phyloP scores from a whole-genome alignment of 371 early-diverging fungal genomes.

The Mucor circinelloides region DNA sequence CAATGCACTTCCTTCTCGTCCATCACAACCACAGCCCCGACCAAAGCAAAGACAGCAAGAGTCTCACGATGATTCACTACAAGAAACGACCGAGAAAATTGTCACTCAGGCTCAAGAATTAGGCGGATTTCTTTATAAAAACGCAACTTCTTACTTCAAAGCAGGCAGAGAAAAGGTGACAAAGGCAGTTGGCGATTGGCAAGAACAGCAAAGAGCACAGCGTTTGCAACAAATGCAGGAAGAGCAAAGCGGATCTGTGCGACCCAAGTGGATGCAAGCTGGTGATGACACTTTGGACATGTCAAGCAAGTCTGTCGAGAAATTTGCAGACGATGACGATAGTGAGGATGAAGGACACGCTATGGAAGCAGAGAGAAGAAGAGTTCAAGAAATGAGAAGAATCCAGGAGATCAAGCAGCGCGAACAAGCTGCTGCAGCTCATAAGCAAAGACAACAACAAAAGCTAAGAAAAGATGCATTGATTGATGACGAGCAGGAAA shows the following conservation, averaged over 20 bases:
- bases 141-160: conserved; percentile 72
- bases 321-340: conserved; percentile 37
- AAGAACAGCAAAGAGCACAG: conserved; percentile 48
- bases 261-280: conserved; percentile 27
- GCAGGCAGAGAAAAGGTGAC: conserved; percentile 70
- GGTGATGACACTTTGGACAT: not conserved
- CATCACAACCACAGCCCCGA: conserved; percentile 11
- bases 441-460: conserved; percentile 29
- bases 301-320: conserved; percentile 15
- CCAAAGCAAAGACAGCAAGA: conserved; percentile 49
- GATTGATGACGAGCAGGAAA: conserved; percentile 29
- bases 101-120: conserved; percentile 71
- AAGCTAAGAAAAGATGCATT: conserved; percentile 11
- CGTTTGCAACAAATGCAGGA: conserved; percentile 44
- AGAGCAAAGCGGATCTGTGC: conserved; percentile 30
- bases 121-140: conserved; percentile 70
- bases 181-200: conserved; percentile 67
- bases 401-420: conserved; percentile 1
- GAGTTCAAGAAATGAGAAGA: conserved; percentile 1
- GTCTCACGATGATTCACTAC: conserved; percentile 12
- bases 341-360: conserved; percentile 16
- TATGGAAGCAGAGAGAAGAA: conserved; percentile 3
- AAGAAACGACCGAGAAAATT: conserved; percentile 64
- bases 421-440: conserved; percentile 17
- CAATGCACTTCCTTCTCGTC: not conserved